Percentiles rank a stretch among this genome's conserved stretches.
phyloP scores from a whole-genome alignment of 2,329 filamentous ascomycete genomes.

The Aspergillus nomiae region DNA sequence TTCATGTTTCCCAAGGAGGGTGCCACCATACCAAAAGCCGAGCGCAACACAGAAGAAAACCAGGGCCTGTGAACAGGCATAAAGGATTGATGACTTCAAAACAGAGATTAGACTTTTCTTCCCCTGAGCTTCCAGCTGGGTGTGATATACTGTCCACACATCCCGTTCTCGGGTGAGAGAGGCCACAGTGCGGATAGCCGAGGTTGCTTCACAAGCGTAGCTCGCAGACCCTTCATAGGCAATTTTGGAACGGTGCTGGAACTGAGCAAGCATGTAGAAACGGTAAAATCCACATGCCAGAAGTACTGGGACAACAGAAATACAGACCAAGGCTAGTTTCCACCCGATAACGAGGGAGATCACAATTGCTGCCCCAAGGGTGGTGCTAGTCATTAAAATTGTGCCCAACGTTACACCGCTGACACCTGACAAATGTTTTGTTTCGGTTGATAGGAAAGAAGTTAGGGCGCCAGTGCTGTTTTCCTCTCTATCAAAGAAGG shows the following conservation, averaged over 20 bases:
- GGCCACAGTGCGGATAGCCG: constrained; percentile 89
- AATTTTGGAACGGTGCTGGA: constrained; percentile 75
- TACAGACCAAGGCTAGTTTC: constrained; percentile 85
- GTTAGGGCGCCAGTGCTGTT: constrained; percentile 88
- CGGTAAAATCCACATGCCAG: constrained; percentile 82
- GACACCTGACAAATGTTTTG: constrained; percentile 83
- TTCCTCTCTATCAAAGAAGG: constrained; percentile 86
- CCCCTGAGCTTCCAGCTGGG: constrained; percentile 67
- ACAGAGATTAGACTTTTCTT: constrained; percentile 71
- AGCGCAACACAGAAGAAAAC: constrained; percentile 83
- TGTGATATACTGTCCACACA: constrained; percentile 71
- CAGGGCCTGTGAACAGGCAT: constrained; percentile 80
- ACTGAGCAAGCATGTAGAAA: constrained; percentile 80
- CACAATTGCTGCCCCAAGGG: constrained; percentile 71
- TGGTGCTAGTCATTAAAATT: constrained; percentile 76
- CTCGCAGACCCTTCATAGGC: constrained; percentile 80
- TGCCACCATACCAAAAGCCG: constrained; percentile 91
- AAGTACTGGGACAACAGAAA: constrained; percentile 74
- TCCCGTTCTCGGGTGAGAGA: constrained; percentile 85
- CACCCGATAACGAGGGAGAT: constrained; percentile 77
- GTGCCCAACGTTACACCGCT: constrained; percentile 87
- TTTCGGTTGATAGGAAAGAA: constrained; percentile 84
- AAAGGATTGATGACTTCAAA: constrained; percentile 74
- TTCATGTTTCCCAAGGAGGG: constrained; percentile 68
- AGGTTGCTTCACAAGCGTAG: constrained; percentile 91